Evolutionary conservation across 1,284 basidiomycete species (phyloP).

Genomic region (Ceratobasidium sp.): DNA sequence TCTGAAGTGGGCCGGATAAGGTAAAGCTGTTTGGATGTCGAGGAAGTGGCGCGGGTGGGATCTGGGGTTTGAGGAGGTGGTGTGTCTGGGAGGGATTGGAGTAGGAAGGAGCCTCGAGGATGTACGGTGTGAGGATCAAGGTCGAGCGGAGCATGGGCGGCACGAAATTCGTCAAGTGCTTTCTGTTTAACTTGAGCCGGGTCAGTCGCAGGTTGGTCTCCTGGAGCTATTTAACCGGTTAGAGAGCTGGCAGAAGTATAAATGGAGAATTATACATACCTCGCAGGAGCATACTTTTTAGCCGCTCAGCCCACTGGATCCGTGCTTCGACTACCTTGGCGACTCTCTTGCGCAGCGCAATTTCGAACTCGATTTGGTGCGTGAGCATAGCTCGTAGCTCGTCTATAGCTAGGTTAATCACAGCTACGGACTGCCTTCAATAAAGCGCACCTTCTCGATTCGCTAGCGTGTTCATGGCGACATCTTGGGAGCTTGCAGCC

Average conservation of each 20-base stretch:
- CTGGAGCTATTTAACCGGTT: not conserved
- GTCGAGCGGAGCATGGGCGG: conserved; percentile 34
- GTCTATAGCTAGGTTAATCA: not conserved
- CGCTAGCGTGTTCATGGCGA: not conserved
- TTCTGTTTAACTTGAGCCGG: conserved; percentile 5
- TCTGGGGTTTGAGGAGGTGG: not conserved
- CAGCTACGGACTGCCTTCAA: too few relatives aligned
- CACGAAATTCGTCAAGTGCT: conserved; percentile 33
- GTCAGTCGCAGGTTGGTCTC: not conserved
- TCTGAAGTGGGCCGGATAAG: conserved; percentile 23
- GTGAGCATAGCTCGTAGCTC: conserved; percentile 17
- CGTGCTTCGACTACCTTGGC: conserved; percentile 33
- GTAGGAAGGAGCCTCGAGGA: conserved; percentile 13
- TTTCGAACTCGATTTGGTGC: conserved; percentile 33
- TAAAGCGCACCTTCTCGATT: conserved; percentile 6
- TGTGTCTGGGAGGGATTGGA: not conserved
- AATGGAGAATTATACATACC: not conserved
- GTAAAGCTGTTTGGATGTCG: conserved; percentile 37
- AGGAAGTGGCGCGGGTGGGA: not conserved
- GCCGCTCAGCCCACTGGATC: conserved; percentile 40
- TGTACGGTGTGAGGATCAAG: conserved; percentile 34
- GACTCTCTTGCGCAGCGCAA: conserved; percentile 32
- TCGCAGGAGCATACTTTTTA: conserved; percentile 9
- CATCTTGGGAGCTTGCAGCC: not conserved
- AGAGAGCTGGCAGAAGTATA: too few relatives aligned